These are phyloP conservation scores for Lipomyces mesembrius DNA, from an alignment of 805 yeast genomes.

Conservation along the genomic window DNA sequence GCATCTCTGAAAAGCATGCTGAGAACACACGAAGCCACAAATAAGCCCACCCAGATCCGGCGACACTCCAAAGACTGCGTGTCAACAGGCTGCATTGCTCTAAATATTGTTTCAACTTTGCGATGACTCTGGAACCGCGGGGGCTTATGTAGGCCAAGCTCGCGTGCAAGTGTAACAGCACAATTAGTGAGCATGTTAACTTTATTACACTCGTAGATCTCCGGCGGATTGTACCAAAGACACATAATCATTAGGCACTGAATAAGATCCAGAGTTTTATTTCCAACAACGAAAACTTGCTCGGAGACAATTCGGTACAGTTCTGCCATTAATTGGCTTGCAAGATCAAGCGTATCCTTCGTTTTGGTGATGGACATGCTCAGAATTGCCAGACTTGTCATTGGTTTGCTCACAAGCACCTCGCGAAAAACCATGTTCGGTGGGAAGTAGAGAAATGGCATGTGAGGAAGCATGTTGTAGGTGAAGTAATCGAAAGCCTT, in stretches of 20 bases:
- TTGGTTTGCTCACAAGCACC: slow-evolving; percentile 1
- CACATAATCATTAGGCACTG: slow-evolving; percentile 64
- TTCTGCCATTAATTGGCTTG: slow-evolving; percentile 54
- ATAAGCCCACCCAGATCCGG: slow-evolving; percentile 60
- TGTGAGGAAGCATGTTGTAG: slow-evolving; percentile 7
- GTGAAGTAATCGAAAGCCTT: slow-evolving; percentile 3
- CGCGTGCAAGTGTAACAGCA: slow-evolving; percentile 71
- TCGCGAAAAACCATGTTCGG: slow-evolving; percentile 3
- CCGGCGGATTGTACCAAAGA: slow-evolving; percentile 85
- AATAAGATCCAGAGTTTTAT: slow-evolving; percentile 69
- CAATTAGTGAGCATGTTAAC: slow-evolving; percentile 70
- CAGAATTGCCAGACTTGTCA: slow-evolving; percentile 16
- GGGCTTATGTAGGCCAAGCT: slow-evolving; percentile 70
- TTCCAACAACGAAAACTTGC: slow-evolving; percentile 71
- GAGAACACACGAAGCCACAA: slow-evolving; percentile 64
- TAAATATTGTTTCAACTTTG: slow-evolving; percentile 26
- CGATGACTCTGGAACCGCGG: slow-evolving; percentile 41
- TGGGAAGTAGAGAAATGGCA: slow-evolving; percentile 7
- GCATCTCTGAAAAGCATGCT: slow-evolving; percentile 69
- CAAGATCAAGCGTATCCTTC: slow-evolving; percentile 8
- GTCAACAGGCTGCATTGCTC: slow-evolving; percentile 45
- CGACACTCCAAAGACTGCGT: slow-evolving; percentile 54
- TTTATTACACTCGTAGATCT: slow-evolving; percentile 76
- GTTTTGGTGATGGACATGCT: slow-evolving; percentile 3
- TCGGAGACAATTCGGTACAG: slow-evolving; percentile 55